These are phyloP conservation scores for Trichoderma hamatum DNA, from an alignment of 2,329 filamentous ascomycete species.

Conservation along the genomic window DNA sequence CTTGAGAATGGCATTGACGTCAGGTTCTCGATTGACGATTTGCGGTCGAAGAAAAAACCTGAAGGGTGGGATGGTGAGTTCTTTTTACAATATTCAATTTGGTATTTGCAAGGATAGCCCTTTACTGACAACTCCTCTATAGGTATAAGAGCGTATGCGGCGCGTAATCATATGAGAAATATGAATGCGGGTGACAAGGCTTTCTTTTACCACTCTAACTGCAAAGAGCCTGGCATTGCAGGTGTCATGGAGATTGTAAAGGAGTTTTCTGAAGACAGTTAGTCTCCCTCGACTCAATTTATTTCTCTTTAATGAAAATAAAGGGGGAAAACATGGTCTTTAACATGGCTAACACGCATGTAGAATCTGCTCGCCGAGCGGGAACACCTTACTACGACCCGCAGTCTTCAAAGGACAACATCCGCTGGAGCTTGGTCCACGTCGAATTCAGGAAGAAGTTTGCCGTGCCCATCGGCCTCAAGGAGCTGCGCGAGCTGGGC, in stretches of 20 bases:
- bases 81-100: neutral
- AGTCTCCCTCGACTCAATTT: too few relatives aligned
- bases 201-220: conserved; percentile 97
- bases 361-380: conserved; percentile 41
- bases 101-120: neutral
- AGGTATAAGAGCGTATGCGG: conserved; percentile 59
- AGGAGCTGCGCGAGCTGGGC: conserved; percentile 69
- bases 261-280: conserved; percentile 80
- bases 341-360: neutral
- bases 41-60: conserved; percentile 70
- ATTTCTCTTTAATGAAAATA: too few relatives aligned
- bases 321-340: neutral
- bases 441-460: conserved; percentile 89
- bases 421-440: conserved; percentile 82
- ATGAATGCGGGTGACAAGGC: conserved; percentile 93
- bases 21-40: conserved; percentile 91
- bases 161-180: conserved; percentile 83
- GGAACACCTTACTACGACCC: conserved; percentile 77
- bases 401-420: conserved; percentile 61
- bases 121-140: neutral
- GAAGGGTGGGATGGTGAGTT: conserved; percentile 88
- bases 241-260: conserved; percentile 87
- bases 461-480: conserved; percentile 67
- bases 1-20: conserved; percentile 87
- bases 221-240: conserved; percentile 84